Base-by-base conservation (phyloP, 805 yeast species). In the Candida ficus region DNA sequence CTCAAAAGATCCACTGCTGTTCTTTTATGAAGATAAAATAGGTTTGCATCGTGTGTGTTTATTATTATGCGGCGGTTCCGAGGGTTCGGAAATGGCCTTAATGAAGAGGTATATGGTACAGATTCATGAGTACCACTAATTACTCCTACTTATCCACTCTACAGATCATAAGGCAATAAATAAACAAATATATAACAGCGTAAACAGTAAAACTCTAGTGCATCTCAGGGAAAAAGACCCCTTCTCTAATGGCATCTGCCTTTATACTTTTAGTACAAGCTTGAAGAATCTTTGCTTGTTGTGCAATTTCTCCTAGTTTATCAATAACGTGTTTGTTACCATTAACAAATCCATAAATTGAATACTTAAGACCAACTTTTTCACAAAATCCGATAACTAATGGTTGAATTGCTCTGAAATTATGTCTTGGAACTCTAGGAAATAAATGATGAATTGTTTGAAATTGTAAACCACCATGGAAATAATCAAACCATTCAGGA, bases 401-500 rank as follows among this genome's bases (percentile, higher is more conserved):
- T 1, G 80, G 77, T 56, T 89, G 96, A 0, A 80, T 86, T 22
- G 69, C 67, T 45, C 96, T 70, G 54, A 89, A 75, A 57, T 89
- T 88, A 61, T 89, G 96, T 43, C 96, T 72, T 18, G 96, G 96
- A 52, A 88, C 60, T 43, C 96, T 68, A 22, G 96, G 96, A 60
- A 88, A 88, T 51, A 89, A 67, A 58, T 88, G 96, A 59, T 88
- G 96, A 38, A 88, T 77, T 0, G 90, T 93, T 58, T 88, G 96
- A 66, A 86, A 88, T 61, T 88, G 96, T 40, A 88, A 71, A 0
- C 96, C 96, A 8, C 96, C 96, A 56, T 88, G 96, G 55, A 88
- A 70, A 53, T 78, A 89, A 59, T 88, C 96, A 36, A 88, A 70
- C 96, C 96, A 88, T 46, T 76, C 81, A 3, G 96, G 96, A 65